Base-by-base conservation (phyloP, 805 yeast genomes). In the Candida suzukii region DNA sequence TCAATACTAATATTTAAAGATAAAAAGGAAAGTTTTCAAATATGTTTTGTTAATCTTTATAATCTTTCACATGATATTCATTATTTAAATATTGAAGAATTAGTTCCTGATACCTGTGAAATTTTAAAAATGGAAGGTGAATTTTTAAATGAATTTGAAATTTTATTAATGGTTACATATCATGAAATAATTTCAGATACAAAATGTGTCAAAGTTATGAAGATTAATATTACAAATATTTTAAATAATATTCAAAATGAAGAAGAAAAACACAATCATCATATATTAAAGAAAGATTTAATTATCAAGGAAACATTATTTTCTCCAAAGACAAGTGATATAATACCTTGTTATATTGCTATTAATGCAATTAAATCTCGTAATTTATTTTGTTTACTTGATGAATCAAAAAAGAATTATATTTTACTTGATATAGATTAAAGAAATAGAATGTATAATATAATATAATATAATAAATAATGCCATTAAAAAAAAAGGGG, bases 321-420 rank as follows among this genome's bases (percentile, higher is more conserved):
- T 11, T 26, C 14, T 4, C 32, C 19, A 29, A 16, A 16, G 20
- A 29, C 29, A 4, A 26, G n/a, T 26, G 29, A 26, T 7, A 11
- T 55, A 28, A 41, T 49, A n/a, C 71, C 74, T 1, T 43, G 49
- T 3, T 51, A 52, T 37, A 30, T 71, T 34, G 50, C 69, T 0
- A 45, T 64, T n/a, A 68, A 61, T 42, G 44, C 58, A 19, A 36
- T 39, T n/a, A 43, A 44, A 2, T 29, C 44, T 3, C 51, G 58
- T 21, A 44, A 57, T 0, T 53, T 59, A 33, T 73, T 68, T 6
- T 67, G 72, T 44, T 44, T 74, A 14, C 45, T 73, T 28, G 76
- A 71, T 46, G 46, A 53, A 9, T 51, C 65, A 21, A 66, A 55
- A 38, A 68, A 63, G 45, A 60, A 65, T 39, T 72, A 70, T 47